Evolutionary conservation across 2,329 filamentous ascomycete species (phyloP), one percentile per base, ranked within the genome.

Genomic region (Epichloe typhina): DNA sequence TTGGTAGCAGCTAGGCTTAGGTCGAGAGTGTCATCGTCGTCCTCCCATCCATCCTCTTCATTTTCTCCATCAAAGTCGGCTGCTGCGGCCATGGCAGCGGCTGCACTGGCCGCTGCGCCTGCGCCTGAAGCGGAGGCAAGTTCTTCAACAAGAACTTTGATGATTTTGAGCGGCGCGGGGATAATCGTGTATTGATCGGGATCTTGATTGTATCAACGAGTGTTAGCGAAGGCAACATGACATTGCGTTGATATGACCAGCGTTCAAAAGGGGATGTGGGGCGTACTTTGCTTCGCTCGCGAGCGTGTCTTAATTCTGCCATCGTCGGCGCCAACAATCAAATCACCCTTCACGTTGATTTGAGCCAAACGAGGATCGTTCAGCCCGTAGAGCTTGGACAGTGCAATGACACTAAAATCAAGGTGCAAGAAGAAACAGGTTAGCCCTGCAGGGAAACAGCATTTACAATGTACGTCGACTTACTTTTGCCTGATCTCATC

Each of bases 401-500:
- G 77, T 5, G 93, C 93, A 59, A 95, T 91, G 53, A 96, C 88
- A 62, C 86, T 91, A n/a, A n/a, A n/a, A 59, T 6, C 37, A 17
- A 15, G 38, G 44, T 31, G 56, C 73, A 61, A 72, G 68, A 46
- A 54, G 37, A 36, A 46, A 37, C 21, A 40, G 31, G 5, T 48
- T 19, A 47, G 37, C 9, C 26, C 15, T 3, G 33, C 8, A 46
- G 17, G 2, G 35, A 26, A 21, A 2, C 6, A 41, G 23, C 37
- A 33, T 41, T 41, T 23, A 5, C 12, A 41, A 37, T 19, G 26
- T n/a, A 11, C 11, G n/a, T 17, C 11, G 3, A 72, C 82, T 67
- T 72, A 90, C 86, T 97, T 98, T 67, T 96, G 88, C 58, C 90
- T 81, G 59, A 97, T 97, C 66, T 96, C 91, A 60, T 97, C 90